Evolutionary conservation across 371 early-diverging fungal species (phyloP), one percentile per base, ranked within the genome.

Genomic region (Haplosporangium sp.): DNA sequence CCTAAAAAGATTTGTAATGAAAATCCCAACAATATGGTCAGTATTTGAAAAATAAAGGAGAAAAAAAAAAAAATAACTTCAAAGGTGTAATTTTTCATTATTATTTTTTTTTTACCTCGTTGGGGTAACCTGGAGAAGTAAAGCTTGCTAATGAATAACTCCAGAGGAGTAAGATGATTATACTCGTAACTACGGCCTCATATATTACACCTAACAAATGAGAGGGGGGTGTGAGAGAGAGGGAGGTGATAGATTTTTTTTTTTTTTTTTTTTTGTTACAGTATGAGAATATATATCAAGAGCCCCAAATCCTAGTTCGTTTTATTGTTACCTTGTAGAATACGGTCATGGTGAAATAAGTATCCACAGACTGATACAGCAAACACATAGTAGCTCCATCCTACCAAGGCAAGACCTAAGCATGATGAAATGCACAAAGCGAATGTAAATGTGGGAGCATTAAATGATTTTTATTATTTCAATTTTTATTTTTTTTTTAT

Each of bases 141-240:
- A 81, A 74, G 27, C 68, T 63, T 39, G 77, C 82, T 17, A 81
- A 39, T 20, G 69, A 66, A 50, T 81, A 85, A 63, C 85, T 83
- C 83, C 83, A 83, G 44, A 77, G 27, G 35, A 81, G 61, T 17
- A 85, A 61, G 10, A 76, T 58, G 1, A 74, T 48, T 4, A 85
- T 67, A 40, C 61, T 45, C 13, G 81, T 79, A 2, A 69, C 61
- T 48, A 70, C 40, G 42, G 69, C 6, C n/a, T 83, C 20, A 63
- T 77, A 85, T 6, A 74, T 38, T 10, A 63, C 19, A 6, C 83
- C 85, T 85, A 71, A 52, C n/a, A n/a, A n/a, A n/a, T n/a, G n/a
- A n/a, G n/a, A n/a, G n/a, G n/a, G n/a, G n/a, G n/a, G n/a, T n/a
- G n/a, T n/a, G n/a, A n/a, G n/a, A n/a, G n/a, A n/a, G n/a, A n/a